A percentile compares a stretch with the other conserved stretches of the same genome.
Evolutionary conservation across 371 early-diverging fungal genomes (phyloP).

Genomic region (Syncephalastrum contaminatum): DNA sequence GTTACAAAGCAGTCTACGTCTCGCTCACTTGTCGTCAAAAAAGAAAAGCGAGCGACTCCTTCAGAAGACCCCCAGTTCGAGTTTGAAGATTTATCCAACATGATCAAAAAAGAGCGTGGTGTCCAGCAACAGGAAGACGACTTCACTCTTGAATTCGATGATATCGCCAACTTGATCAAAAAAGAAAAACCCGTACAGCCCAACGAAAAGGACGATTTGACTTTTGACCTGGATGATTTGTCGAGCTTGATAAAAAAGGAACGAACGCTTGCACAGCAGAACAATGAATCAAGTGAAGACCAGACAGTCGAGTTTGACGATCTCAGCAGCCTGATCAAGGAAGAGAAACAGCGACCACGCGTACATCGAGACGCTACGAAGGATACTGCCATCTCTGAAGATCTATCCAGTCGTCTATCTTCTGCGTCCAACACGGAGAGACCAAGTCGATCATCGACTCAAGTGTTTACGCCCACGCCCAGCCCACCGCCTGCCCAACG

Average conservation of each 20-base stretch:
- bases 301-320: not conserved
- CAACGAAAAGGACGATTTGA: not conserved
- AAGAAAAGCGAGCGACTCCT: no score
- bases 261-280: no score
- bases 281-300: no score
- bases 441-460: not conserved
- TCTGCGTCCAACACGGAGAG: not conserved
- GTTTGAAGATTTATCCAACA: no score
- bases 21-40: no score
- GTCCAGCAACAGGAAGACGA: no score
- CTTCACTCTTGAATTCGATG: no score
- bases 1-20: no score
- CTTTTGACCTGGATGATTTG: no score
- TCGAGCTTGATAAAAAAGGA: no score
- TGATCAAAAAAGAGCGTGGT: no score
- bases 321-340: constrained; percentile 1
- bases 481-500: not conserved
- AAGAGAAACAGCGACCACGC: not conserved
- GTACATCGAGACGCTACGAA: not conserved
- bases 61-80: no score
- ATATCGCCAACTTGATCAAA: not conserved
- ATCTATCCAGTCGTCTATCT: not conserved
- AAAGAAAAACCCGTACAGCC: not conserved
- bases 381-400: not conserved
- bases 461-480: constrained; percentile 2